Evolutionary conservation across 345 rosid genomes (phyloP).

Genomic region (Streptanthus diversifolius): DNA sequence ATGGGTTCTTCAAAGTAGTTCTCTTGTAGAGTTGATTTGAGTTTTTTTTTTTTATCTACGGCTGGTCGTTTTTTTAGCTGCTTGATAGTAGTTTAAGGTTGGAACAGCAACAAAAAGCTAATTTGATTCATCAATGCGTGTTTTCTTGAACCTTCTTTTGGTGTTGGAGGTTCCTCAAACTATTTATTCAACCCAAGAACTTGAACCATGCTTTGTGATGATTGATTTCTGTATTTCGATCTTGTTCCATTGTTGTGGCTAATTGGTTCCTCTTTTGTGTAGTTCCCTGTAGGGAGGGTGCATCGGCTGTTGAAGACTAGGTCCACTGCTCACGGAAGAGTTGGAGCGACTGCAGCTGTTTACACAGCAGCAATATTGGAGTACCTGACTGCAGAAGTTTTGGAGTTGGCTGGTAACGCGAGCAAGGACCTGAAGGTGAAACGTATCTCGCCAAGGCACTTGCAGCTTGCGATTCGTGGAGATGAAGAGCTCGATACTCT

Average conservation of each 20-base stretch:
- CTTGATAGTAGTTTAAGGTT: no score
- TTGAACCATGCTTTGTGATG: background rate
- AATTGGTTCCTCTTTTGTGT: background rate
- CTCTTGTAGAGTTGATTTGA: background rate
- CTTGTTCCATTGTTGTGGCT: background rate
- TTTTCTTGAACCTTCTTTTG: background rate
- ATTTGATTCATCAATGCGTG: background rate
- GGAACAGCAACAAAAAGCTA: background rate
- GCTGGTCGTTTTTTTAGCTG: no score
- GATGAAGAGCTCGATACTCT: constrained; percentile 74
- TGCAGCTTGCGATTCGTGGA: constrained; percentile 71
- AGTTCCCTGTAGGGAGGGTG: constrained; percentile 71
- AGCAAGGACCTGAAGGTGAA: constrained; percentile 75
- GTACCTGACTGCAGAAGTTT: constrained; percentile 64
- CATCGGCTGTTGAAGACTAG: constrained; percentile 61
- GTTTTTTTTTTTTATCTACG: no score
- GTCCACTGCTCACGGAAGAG: constrained; percentile 64
- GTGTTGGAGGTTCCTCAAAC: background rate
- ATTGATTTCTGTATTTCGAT: background rate
- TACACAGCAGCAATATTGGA: constrained; percentile 64
- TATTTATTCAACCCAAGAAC: background rate
- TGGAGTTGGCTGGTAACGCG: constrained; percentile 68
- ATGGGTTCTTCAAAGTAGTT: no score
- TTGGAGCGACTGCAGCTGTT: constrained; percentile 80
- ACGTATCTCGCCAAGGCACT: constrained; percentile 64